phyloP scores from a whole-genome alignment of 495 filamentous ascomycete species.

The Darksidea phi region DNA sequence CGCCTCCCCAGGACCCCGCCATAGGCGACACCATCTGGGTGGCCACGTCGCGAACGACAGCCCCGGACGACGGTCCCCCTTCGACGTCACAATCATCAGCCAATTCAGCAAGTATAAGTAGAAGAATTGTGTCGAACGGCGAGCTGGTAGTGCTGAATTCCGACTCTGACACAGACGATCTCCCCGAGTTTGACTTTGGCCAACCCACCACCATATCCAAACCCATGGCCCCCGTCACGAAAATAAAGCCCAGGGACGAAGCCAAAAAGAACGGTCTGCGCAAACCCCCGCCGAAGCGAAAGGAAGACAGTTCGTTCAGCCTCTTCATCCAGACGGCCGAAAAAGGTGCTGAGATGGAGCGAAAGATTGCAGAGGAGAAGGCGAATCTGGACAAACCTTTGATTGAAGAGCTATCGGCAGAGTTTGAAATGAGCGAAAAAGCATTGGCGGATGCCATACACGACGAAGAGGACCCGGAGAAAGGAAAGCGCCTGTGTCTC shows the following conservation, averaged over 20 bases:
- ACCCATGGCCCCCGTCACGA: not conserved
- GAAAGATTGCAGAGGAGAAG: slow-evolving; percentile 54
- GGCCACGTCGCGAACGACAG: not conserved
- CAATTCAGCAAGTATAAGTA: slow-evolving; percentile 18
- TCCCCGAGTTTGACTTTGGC: slow-evolving; percentile 6
- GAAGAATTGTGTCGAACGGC: slow-evolving; percentile 20
- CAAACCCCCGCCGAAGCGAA: not conserved
- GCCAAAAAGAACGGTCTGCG: slow-evolving; percentile 5
- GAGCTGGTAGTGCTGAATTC: slow-evolving; percentile 28
- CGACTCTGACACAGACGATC: slow-evolving; percentile 25
- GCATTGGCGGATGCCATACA: slow-evolving; percentile 47
- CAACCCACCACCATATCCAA: not conserved
- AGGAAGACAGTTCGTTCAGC: slow-evolving; percentile 54
- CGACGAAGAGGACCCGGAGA: slow-evolving; percentile 55
- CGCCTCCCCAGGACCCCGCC: too few relatives aligned
- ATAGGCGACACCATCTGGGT: not conserved
- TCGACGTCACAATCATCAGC: slow-evolving; percentile 20
- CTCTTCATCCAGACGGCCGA: slow-evolving; percentile 60
- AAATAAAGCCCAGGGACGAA: not conserved
- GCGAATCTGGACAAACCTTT: slow-evolving; percentile 44
- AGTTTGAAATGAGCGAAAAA: slow-evolving; percentile 30
- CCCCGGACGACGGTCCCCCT: not conserved
- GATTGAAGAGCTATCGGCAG: slow-evolving; percentile 37
- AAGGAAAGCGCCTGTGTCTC: slow-evolving; percentile 54
- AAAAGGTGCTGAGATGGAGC: slow-evolving; percentile 58